Evolutionary conservation across 176 grass and related monocot species (phyloP), one percentile per base, ranked within the genome.

Genomic region (Ensete glaucum): DNA sequence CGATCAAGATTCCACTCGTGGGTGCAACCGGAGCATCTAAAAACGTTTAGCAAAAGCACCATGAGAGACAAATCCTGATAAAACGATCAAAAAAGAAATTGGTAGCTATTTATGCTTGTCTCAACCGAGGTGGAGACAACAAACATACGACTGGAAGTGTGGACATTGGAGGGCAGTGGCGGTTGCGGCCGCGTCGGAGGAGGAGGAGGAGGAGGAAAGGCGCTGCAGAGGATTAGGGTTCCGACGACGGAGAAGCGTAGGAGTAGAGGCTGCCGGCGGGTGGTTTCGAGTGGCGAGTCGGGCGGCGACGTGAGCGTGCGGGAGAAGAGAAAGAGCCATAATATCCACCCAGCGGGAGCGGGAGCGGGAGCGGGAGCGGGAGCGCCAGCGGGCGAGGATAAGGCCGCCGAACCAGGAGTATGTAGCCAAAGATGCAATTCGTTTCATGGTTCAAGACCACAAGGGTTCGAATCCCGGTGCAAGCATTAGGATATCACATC

Each of bases 11-110:
- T 84, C 16, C 75, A 62, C 81, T 98, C 94, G 63, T 91, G 84
- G 16, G 77, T 81, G 82, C 94, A 93, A 0, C 94, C 94, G 2
- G 90, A 98, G 52, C 90, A 98, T 69, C 94, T 98, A 74, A 9
- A 43, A 50, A 21, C 2, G 43, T n/a, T n/a, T 7, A 10, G 16
- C 15, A 69, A n/a, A 2, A 69, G 1, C 8, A 64, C 9, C n/a
- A 64, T 64, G 22, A 24, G 22, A 12, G 23, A 11, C 3, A 43
- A 43, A 43, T 43, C 34, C 34, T 6, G 34, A 43, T 43, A 5
- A 43, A 43, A 43, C 34, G 34, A 43, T 43, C 34, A 43, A 43
- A 43, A 43, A 43, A 43, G 3, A 43, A 43, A 43, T 43, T 43
- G 34, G 34, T 43, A 43, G 34, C 34, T 43, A 43, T 43, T 43